phyloP scores from a whole-genome alignment of 495 filamentous ascomycete species.

The Neohortaea acidophila region DNA sequence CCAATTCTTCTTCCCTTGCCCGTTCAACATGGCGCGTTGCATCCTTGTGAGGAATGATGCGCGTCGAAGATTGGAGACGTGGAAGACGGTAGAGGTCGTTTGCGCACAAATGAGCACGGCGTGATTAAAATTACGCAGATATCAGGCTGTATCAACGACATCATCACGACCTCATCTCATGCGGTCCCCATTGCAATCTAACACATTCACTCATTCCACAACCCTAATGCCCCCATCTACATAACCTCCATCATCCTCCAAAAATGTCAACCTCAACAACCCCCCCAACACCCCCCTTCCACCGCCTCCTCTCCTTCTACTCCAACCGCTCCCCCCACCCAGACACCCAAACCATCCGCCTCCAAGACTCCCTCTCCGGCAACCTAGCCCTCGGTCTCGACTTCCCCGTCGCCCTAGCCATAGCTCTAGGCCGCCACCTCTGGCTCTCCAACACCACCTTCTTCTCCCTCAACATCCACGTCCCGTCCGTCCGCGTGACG shows the following conservation, averaged over 20 bases:
- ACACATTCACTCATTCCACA: no score
- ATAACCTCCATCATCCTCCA: neutral
- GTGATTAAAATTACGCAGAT: no score
- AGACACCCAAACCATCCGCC: conserved; percentile 13
- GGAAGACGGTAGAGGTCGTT: no score
- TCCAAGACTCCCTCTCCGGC: conserved; percentile 14
- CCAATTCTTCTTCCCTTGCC: no score
- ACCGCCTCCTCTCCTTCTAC: conserved; percentile 16
- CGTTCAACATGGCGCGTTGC: no score
- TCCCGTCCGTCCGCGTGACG: conserved; percentile 5
- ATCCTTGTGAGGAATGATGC: no score
- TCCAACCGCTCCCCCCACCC: conserved; percentile 7
- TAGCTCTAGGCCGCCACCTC: conserved; percentile 14
- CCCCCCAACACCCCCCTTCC: conserved; percentile 10
- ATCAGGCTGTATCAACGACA: no score
- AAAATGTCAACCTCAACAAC: neutral
- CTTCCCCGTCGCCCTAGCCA: conserved; percentile 14
- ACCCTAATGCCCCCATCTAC: no score
- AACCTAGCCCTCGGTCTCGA: conserved; percentile 16
- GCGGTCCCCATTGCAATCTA: no score
- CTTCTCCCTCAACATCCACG: conserved; percentile 14
- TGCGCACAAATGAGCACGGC: no score
- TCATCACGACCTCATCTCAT: neutral
- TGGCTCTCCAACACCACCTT: conserved; percentile 10
- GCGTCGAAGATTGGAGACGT: no score